Conservation (phyloP, 2,329 filamentous ascomycete genomes). For the Arthrobotrys musiformis region DNA sequence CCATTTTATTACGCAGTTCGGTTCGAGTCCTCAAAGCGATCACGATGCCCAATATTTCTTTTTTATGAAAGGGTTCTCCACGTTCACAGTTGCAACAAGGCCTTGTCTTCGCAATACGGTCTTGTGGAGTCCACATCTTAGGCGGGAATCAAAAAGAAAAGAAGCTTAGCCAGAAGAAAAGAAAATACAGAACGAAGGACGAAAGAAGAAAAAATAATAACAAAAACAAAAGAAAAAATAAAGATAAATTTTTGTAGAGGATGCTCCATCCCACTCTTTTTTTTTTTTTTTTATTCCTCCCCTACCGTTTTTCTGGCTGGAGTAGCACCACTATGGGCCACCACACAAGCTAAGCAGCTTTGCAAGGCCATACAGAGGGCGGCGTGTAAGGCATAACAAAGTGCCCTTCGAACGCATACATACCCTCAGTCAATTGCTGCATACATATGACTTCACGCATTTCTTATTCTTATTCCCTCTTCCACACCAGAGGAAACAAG, state of each 20-base stretch:
- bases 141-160: conserved; percentile 16
- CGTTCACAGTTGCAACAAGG: conserved; percentile 15
- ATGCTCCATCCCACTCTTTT: conserved; percentile 5
- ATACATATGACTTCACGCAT: conserved; percentile 4
- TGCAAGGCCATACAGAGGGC: conserved; percentile 37
- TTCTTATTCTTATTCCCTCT: conserved; percentile 29
- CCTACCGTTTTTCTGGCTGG: conserved; percentile 3
- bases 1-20: conserved; percentile 11
- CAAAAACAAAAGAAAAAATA: too few relatives aligned
- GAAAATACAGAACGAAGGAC: neutral
- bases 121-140: conserved; percentile 14
- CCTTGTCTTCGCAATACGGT: conserved; percentile 16
- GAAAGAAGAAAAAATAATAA: neutral
- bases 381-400: conserved; percentile 50
- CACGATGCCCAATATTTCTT: conserved; percentile 25
- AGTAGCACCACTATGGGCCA: conserved; percentile 1
- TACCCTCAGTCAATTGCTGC: neutral
- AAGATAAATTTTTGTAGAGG: too few relatives aligned
- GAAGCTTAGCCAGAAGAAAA: conserved; percentile 12
- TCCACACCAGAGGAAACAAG: neutral
- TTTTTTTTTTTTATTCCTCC: conserved; percentile 12
- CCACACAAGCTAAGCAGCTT: too few relatives aligned
- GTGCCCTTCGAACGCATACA: neutral
- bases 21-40: neutral
- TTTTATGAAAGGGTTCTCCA: conserved; percentile 39